Evolutionary conservation across 768 basidiomycete genomes (phyloP).

Genomic region (Leccinum ochraceum): DNA sequence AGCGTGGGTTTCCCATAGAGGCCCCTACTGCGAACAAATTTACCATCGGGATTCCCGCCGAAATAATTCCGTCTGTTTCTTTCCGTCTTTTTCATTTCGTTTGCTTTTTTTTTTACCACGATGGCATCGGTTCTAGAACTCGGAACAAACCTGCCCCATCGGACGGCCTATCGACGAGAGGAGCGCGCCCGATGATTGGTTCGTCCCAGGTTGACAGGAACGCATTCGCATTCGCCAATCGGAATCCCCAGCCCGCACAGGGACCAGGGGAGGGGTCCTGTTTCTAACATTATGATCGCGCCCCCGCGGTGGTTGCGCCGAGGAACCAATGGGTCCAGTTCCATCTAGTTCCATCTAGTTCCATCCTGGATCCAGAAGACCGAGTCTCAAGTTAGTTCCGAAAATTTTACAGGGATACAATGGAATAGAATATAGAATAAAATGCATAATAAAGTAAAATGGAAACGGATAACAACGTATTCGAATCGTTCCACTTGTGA

Average conservation of each 20-base stretch:
- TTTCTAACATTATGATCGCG: slow-evolving; percentile 5
- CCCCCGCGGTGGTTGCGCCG: background rate
- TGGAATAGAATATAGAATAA: background rate
- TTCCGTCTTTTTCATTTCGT: background rate
- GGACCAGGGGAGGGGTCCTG: slow-evolving; percentile 7
- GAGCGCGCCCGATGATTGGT: background rate
- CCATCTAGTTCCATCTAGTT: background rate
- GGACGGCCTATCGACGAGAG: background rate
- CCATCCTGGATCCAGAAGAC: background rate
- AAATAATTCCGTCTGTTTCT: background rate
- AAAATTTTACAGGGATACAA: background rate
- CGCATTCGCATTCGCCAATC: slow-evolving; percentile 1
- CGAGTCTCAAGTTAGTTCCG: slow-evolving; percentile 3
- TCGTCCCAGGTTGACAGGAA: slow-evolving; percentile 8
- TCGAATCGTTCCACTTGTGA: background rate
- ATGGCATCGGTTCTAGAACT: slow-evolving; percentile 12
- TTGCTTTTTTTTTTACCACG: slow-evolving; percentile 9
- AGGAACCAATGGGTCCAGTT: background rate
- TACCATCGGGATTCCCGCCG: background rate
- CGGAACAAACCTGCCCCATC: background rate
- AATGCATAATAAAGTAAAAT: background rate
- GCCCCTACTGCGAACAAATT: background rate
- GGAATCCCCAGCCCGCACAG: background rate
- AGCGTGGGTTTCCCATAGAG: slow-evolving; percentile 7
- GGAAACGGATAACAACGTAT: background rate